Base-by-base conservation (phyloP, 1,139 yeast species). In the Suhomyces wounanorum region DNA sequence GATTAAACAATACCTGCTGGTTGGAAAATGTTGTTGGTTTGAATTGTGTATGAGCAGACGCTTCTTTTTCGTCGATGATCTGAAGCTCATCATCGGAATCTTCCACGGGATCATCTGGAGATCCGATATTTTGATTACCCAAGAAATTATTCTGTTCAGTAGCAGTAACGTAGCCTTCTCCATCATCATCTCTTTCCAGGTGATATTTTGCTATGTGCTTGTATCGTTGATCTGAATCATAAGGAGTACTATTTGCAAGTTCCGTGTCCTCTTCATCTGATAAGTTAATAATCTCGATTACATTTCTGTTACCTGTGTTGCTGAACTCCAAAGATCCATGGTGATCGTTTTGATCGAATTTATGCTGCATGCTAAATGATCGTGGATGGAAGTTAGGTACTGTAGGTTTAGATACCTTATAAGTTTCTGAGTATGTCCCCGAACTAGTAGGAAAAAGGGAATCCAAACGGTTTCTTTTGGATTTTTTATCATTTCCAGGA, bases 61-160 rank as follows among this genome's bases (percentile, higher is more conserved):
- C 62, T n/a, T 62, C 64, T 44, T 57, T 60, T 18, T 55, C 39
- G 28, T 64, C 62, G 5, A 65, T 51, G 9, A 63, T 60, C n/a
- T 61, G 59, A 16, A 64, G 49, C 17, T 65, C 69, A 28, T 64
- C 68, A 30, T 64, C 52, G 3, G 52, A 57, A 2, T 52, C 52
- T 8, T 48, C 49, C n/a, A 26, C 43, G 2, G 35, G 42, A 9
- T 44, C 49, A 13, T 43, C 37, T 14, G 18, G 18, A 33, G 18
- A 14, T 33, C 14, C 5, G 13, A 13, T 13, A n/a, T 7, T 31
- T 13, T 31, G 16, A 31, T 9, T 5, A 5, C 30, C 30, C 3
- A 9, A 3, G 3, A 10, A 9, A 26, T 26, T 3, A 10, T 26
- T 26, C 30, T 26, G 30, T 26, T 26, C 30, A 8, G 10, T 8